Base-by-base conservation (phyloP, 2,329 filamentous ascomycete genomes). In the Venturia asperata region DNA sequence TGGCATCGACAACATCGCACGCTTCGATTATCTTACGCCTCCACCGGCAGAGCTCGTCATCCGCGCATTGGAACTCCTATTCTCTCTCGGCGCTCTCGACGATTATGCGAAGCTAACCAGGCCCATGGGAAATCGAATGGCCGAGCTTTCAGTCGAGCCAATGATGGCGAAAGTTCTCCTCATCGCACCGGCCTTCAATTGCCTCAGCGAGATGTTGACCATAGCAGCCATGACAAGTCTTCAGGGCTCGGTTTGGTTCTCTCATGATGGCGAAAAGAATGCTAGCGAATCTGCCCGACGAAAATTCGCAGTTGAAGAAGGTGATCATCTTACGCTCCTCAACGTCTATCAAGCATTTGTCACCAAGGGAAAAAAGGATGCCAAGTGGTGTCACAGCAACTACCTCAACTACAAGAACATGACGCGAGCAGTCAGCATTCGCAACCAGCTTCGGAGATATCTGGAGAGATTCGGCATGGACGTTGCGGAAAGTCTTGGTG, bases 191-290 rank as follows among this genome's bases (percentile, higher is more conserved):
- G 81, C 83, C 0, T 95, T 96, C 76, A 82, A 82, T 45, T 97
- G 92, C 70, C 78, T 96, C 15, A 88, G 85, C 72, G 93, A 97
- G 75, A 89, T 97, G 63, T 82, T 97, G 34, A 91, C 88, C 1
- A 96, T 97, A 68, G 91, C 93, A 6, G 92, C 94, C 19, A 97
- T 99, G 93, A 90, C 91, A 42, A 94, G 88, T 68, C 79, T 96
- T 0, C 90, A 92, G 67, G 90, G 91, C 5, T 87, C 85, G 58
- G 83, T 96, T 0, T 97, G 91, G 88, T 85, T 96, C 67, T 83
- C 88, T 41, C 87, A 91, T 69, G 88, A 92, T 30, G 89, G 85
- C 45, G 88, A 90, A 69, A 89, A 88, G 71, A 92, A 89, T 71
- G 80, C 82, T 62, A 85, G 89, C 73, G 91, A 96, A 72, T 86